phyloP scores from a whole-genome alignment of 495 filamentous ascomycete species.

The Penicillium ucsense region DNA sequence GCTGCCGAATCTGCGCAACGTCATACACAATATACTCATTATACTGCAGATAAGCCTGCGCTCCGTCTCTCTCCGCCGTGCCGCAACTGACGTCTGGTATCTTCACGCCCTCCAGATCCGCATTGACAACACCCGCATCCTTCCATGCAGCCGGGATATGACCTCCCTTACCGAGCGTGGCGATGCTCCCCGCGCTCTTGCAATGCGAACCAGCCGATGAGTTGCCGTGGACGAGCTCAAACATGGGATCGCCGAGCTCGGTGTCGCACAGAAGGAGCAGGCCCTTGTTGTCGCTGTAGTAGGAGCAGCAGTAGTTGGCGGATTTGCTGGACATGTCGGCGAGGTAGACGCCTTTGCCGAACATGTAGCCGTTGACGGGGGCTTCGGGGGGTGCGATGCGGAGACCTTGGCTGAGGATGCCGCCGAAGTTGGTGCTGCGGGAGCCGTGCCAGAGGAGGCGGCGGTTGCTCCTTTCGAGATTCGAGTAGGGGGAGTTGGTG shows the following conservation, averaged over 20 bases:
- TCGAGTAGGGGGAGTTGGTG: constrained; percentile 40
- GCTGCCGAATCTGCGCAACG: constrained; percentile 63
- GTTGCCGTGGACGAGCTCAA: constrained; percentile 40
- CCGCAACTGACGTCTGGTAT: constrained; percentile 39
- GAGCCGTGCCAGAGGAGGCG: constrained; percentile 77
- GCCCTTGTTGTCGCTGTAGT: constrained; percentile 47
- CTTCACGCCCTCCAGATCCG: constrained; percentile 49
- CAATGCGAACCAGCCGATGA: constrained; percentile 55
- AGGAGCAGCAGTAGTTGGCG: constrained; percentile 62
- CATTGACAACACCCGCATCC: constrained; percentile 58
- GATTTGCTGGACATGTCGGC: constrained; percentile 76
- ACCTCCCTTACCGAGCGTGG: constrained; percentile 58
- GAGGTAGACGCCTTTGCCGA: constrained; percentile 85
- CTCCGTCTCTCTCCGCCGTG: not conserved
- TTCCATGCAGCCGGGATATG: constrained; percentile 61
- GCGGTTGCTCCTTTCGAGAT: constrained; percentile 42
- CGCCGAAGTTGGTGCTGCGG: constrained; percentile 68
- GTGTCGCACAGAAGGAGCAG: constrained; percentile 69
- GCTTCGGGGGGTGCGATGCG: constrained; percentile 82
- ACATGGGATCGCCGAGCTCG: constrained; percentile 64
- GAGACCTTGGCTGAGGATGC: constrained; percentile 75
- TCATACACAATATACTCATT: constrained; percentile 70
- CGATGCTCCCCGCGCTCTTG: constrained; percentile 45
- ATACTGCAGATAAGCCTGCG: constrained; percentile 2
- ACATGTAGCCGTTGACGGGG: constrained; percentile 68